Base-by-base conservation (phyloP, 2,329 filamentous ascomycete species). In the Periglandula ipomoeae region DNA sequence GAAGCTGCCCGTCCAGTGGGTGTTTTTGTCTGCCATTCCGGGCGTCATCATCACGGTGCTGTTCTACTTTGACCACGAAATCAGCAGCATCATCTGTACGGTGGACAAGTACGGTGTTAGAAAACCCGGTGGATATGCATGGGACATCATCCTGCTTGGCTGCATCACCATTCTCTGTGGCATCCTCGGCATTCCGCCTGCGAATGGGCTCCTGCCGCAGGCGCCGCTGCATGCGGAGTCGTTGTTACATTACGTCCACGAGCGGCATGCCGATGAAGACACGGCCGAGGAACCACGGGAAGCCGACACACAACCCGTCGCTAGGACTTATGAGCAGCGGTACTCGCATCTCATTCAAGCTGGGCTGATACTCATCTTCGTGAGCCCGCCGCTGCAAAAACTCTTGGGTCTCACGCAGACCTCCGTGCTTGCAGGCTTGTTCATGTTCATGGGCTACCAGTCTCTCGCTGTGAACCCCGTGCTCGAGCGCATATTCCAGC, bases 61-160 rank as follows among this genome's bases (percentile, higher is more conserved):
- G n/a, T 85, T 84, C 67, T 84, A 81, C 65, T 84, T 84, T 59
- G 81, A 85, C 52, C 81, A 84, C 56, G 82, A 85, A 60, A 81
- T 84, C 47, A 83, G 76, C 46, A 84, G 76, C 46, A 84, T 85
- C 48, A 84, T 84, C 52, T 84, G 80, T 57, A 84, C 81, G 0
- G 72, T 79, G 39, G 68, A 76, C 37, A 70, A 79, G 4, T 84
- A 83, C 58, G 78, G 79, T 7, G 76, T 74, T 2, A 68, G 68
- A 48, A 84, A 84, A 55, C 79, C 79, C 0, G 76, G 77, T 0
- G 81, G 80, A 0, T 84, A 81, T 54, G 78, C 81, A 1, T 82
- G 79, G 78, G 81, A 84, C 55, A 74, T 84, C 39, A 69, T 74
- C 15, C 68, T 85, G 1, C 67, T 84, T 0, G 81, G 81, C 5